phyloP scores from a whole-genome alignment of 768 basidiomycete species.

The Lactarius hengduanensis region DNA sequence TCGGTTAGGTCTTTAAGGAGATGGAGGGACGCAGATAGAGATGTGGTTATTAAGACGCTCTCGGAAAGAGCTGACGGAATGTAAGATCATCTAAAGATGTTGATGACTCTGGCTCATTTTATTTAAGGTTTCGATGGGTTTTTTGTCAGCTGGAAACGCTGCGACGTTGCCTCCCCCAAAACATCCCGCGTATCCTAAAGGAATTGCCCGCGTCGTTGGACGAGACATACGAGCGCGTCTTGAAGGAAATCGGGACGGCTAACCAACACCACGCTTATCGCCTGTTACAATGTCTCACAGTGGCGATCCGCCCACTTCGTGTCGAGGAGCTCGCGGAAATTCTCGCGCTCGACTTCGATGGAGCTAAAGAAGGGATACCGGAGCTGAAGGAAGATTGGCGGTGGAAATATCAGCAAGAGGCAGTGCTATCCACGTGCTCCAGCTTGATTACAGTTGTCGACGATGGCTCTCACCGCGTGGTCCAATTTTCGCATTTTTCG shows the following conservation, averaged over 20 bases:
- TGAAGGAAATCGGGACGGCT: not conserved
- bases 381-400: not conserved
- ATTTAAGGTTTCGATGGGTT: not conserved
- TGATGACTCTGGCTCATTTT: not conserved
- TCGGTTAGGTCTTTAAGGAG: not conserved
- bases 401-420: not conserved
- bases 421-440: not conserved
- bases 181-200: not conserved
- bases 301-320: not conserved
- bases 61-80: not conserved
- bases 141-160: not conserved
- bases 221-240: not conserved
- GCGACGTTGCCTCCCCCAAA: not conserved
- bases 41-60: not conserved
- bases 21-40: not conserved
- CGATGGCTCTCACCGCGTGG: not conserved
- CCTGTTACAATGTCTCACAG: not conserved
- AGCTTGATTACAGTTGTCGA: not conserved
- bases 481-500: not conserved
- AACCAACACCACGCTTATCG: not conserved
- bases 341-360: not conserved
- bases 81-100: not conserved
- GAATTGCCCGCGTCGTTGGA: not conserved
- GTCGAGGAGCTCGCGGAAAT: not conserved
- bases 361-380: not conserved